Evolutionary conservation across 140 eudicot species (phyloP).

Genomic region (Erigeron philadelphicus): DNA sequence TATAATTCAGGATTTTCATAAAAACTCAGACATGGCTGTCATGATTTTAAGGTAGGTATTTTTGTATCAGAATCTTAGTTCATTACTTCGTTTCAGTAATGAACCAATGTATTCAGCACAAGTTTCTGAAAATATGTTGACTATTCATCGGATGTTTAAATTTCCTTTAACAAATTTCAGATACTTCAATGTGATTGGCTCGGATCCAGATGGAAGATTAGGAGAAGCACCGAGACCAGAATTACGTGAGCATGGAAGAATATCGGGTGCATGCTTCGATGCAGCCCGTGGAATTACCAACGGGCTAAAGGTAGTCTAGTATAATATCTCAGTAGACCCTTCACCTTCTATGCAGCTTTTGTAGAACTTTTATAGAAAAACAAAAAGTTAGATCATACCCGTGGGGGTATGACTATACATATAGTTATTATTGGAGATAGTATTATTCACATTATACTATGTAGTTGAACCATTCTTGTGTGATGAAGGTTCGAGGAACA

Average conservation of each 20-base stretch:
- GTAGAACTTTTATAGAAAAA: no score
- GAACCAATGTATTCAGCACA: background rate
- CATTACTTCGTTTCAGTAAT: background rate
- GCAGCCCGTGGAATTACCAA: slow-evolving; percentile 81
- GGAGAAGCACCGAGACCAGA: slow-evolving; percentile 93
- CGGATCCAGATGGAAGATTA: slow-evolving; percentile 81
- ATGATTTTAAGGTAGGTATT: slow-evolving; percentile 77
- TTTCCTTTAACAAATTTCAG: slow-evolving; percentile 32
- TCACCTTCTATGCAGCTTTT: background rate
- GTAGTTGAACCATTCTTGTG: background rate
- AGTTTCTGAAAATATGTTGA: background rate
- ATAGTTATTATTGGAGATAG: background rate
- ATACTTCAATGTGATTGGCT: slow-evolving; percentile 93
- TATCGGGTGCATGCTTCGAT: slow-evolving; percentile 92
- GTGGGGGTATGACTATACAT: background rate
- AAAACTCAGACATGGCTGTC: slow-evolving; percentile 68
- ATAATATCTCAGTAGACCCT: background rate
- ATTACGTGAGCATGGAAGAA: slow-evolving; percentile 84
- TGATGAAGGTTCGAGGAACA: slow-evolving; percentile 58
- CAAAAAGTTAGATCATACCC: background rate
- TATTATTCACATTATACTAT: background rate
- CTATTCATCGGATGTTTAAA: background rate
- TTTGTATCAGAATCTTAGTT: background rate
- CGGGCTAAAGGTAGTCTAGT: slow-evolving; percentile 48
- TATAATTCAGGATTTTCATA: slow-evolving; percentile 65